These are phyloP conservation scores for Azolla pinnata DNA, from an alignment of 75 land plant genomes.

Conservation along the genomic window DNA sequence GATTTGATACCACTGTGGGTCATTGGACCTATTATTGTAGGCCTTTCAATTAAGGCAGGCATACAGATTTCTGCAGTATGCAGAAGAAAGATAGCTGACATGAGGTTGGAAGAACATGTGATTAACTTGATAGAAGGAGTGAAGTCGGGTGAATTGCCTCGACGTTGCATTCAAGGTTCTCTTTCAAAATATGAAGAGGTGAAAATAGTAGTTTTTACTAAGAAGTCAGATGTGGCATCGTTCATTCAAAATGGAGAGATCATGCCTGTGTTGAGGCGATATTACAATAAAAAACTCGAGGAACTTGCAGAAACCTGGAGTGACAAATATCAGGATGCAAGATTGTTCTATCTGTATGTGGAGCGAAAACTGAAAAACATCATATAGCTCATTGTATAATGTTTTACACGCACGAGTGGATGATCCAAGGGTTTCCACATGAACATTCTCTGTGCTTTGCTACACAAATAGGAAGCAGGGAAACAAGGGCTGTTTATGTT, in stretches of 20 bases:
- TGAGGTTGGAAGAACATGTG: background rate
- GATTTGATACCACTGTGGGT: conserved; percentile 73
- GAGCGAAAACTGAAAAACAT: conserved; percentile 4
- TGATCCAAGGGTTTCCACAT: too few relatives aligned
- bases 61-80: background rate
- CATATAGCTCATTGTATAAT: background rate
- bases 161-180: background rate
- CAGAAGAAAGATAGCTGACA: background rate
- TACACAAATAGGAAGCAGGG: background rate
- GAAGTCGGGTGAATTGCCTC: conserved; percentile 4
- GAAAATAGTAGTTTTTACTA: background rate
- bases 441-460: background rate
- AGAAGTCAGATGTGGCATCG: background rate
- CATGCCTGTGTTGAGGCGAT: background rate
- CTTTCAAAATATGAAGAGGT: background rate
- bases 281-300: background rate
- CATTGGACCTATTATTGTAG: conserved; percentile 51
- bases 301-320: background rate
- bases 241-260: background rate
- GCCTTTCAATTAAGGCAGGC: conserved; percentile 29
- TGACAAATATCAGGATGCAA: conserved; percentile 3
- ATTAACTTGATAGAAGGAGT: background rate
- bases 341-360: conserved; percentile 4
- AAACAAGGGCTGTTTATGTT: background rate
- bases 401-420: too few relatives aligned